phyloP scores from a whole-genome alignment of 441 rosid genomes.

The Capsella rubella region DNA sequence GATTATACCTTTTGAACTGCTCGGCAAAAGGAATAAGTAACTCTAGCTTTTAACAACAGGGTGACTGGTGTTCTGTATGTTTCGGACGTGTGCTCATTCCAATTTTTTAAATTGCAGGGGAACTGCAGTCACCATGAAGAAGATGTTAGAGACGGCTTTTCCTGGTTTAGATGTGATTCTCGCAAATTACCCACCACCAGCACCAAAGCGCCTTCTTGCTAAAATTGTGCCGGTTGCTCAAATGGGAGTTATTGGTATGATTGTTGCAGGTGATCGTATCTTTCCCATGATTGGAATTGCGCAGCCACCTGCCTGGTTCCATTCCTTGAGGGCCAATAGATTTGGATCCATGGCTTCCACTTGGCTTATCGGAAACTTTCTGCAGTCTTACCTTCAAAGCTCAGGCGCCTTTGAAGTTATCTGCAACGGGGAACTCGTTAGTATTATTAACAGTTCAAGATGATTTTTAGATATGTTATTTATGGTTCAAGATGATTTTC shows the following conservation, averaged over 20 bases:
- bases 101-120: slow-evolving; percentile 54
- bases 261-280: slow-evolving; percentile 85
- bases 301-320: slow-evolving; percentile 84
- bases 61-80: slow-evolving; percentile 17
- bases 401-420: slow-evolving; percentile 93
- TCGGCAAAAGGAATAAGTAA: neutral
- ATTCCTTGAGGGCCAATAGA: slow-evolving; percentile 84
- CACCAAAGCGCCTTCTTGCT: slow-evolving; percentile 78
- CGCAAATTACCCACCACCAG: slow-evolving; percentile 81
- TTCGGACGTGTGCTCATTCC: neutral
- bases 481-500: neutral
- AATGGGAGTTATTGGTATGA: slow-evolving; percentile 77
- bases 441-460: slow-evolving; percentile 21
- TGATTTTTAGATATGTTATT: neutral
- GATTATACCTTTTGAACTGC: slow-evolving; percentile 19
- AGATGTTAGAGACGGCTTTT: slow-evolving; percentile 83
- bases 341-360: slow-evolving; percentile 92
- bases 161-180: slow-evolving; percentile 80
- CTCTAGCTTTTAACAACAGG: neutral
- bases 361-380: slow-evolving; percentile 91
- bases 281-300: slow-evolving; percentile 82
- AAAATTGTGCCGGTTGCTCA: slow-evolving; percentile 86
- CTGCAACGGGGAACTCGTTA: slow-evolving; percentile 78
- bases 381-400: slow-evolving; percentile 94
- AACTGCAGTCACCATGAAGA: slow-evolving; percentile 83